A percentile compares a stretch with the other conserved stretches of the same genome.
Conservation (phyloP, 441 rosid species). For the Populus hybrid region DNA sequence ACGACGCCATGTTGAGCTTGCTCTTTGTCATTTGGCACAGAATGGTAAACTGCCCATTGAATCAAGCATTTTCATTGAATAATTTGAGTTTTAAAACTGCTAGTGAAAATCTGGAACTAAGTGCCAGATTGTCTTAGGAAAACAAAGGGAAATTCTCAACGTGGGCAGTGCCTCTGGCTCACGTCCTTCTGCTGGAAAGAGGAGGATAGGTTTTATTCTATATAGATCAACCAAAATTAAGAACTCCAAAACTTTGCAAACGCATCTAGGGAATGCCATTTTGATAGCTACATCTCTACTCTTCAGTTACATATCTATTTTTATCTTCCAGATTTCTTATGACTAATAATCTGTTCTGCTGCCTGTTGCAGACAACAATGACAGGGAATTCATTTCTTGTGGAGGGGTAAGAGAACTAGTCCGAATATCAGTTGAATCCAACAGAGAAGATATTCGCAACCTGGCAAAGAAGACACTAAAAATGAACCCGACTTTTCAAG, state of each 20-base stretch:
- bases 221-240: neutral
- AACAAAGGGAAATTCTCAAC: neutral
- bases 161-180: neutral
- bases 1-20: constrained; percentile 81
- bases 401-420: constrained; percentile 67
- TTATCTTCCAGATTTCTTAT: neutral
- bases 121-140: neutral
- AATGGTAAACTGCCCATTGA: constrained; percentile 45
- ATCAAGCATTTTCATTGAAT: neutral
- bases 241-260: neutral
- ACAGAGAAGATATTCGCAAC: constrained; percentile 79
- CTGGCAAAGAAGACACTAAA: constrained; percentile 83
- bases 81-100: neutral
- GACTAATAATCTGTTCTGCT: neutral
- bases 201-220: neutral
- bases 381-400: constrained; percentile 52
- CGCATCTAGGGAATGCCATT: neutral
- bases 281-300: neutral
- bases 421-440: constrained; percentile 72
- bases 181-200: neutral
- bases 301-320: neutral
- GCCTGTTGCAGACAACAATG: constrained; percentile 61
- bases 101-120: neutral
- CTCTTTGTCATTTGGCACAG: constrained; percentile 95
- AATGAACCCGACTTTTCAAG: constrained; percentile 46